Percentiles rank a stretch among this genome's conserved stretches.
Conservation (phyloP, 2,329 filamentous ascomycete genomes). For the Pyricularia grisea region DNA sequence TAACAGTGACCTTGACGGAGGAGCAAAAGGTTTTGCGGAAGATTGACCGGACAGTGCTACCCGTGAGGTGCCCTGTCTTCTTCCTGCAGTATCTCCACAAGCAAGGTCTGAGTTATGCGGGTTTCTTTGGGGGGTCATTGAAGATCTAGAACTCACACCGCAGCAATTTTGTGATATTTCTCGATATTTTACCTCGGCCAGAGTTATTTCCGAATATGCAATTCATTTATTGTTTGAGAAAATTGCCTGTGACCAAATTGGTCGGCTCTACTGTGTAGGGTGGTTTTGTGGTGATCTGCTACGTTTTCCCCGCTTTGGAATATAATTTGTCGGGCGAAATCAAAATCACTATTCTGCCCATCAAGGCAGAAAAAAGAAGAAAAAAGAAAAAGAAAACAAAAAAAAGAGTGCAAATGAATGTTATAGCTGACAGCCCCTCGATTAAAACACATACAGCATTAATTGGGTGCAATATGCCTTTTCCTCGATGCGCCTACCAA, state of each 20-base stretch:
- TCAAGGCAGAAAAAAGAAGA: no score
- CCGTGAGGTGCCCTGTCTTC: not conserved
- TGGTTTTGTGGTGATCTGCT: not conserved
- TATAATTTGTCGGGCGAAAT: no score
- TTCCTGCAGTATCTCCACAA: not conserved
- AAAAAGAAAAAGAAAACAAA: no score
- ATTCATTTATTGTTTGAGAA: not conserved
- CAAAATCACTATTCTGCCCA: no score
- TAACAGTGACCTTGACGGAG: not conserved
- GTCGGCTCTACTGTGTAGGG: not conserved
- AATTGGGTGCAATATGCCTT: not conserved
- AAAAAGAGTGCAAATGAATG: no score
- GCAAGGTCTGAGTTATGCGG: not conserved
- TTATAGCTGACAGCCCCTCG: no score
- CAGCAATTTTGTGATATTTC: not conserved
- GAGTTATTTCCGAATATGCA: not conserved
- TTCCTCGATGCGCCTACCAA: not conserved
- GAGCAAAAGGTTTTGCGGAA: not conserved
- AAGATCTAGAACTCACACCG: not conserved
- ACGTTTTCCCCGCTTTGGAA: no score
- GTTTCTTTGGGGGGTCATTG: not conserved
- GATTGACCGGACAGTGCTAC: not conserved
- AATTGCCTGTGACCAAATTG: not conserved
- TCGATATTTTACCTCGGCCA: not conserved
- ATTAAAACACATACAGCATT: not conserved